A percentile compares a stretch with the other conserved stretches of the same genome.
phyloP scores from a whole-genome alignment of 1,284 basidiomycete species.

The Schizopora paradoxa region DNA sequence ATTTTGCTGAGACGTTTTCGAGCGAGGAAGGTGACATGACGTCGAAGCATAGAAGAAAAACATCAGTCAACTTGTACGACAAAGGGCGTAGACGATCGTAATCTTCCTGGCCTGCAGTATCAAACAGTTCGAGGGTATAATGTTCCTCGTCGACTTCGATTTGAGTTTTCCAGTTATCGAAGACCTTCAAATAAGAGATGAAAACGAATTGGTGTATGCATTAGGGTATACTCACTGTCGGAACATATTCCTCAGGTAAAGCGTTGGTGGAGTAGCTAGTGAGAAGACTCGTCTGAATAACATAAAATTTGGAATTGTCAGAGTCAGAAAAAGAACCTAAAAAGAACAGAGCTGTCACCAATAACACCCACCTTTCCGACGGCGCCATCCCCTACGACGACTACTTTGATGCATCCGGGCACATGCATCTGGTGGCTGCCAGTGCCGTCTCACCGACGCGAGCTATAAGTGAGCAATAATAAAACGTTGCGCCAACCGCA shows the following conservation, averaged over 20 bases:
- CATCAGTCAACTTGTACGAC: constrained; percentile 72
- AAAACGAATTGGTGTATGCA: not conserved
- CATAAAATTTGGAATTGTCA: not conserved
- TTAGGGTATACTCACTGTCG: not conserved
- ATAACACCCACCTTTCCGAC: constrained; percentile 44
- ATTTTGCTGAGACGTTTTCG: constrained; percentile 82
- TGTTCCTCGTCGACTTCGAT: constrained; percentile 73
- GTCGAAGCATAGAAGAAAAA: constrained; percentile 77
- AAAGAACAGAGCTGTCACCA: no score
- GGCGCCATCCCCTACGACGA: constrained; percentile 55
- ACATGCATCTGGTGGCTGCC: no score
- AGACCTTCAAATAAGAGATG: constrained; percentile 65
- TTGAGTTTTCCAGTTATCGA: constrained; percentile 70
- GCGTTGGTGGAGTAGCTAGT: constrained; percentile 69
- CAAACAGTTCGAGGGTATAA: constrained; percentile 75
- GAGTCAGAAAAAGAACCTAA: constrained; percentile 3
- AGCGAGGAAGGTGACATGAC: constrained; percentile 73
- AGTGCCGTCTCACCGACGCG: no score
- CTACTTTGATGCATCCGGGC: constrained; percentile 51
- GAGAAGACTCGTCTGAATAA: constrained; percentile 47
- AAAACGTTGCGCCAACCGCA: no score
- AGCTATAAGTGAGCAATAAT: no score
- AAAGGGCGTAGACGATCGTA: constrained; percentile 71
- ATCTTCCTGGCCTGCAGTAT: constrained; percentile 75
- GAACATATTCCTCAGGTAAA: constrained; percentile 61